phyloP scores from a whole-genome alignment of 352 stramenopile species.

The Aphanomyces cochlioides region DNA sequence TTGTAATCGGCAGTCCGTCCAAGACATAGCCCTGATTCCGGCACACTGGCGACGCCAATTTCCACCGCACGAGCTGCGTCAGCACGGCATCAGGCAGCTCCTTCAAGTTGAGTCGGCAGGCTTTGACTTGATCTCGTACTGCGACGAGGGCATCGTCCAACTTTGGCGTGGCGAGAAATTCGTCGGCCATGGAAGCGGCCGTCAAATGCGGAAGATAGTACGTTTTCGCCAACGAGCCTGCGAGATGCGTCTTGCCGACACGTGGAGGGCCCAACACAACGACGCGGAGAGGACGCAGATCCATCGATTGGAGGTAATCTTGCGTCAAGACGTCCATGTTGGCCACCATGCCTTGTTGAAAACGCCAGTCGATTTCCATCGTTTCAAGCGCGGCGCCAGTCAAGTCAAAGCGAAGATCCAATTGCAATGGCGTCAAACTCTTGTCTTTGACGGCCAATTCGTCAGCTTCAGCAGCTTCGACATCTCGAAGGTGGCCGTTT shows the following conservation, averaged over 20 bases:
- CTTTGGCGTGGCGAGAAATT: slow-evolving; percentile 38
- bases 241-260: slow-evolving; percentile 60
- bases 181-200: slow-evolving; percentile 42
- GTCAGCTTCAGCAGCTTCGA: slow-evolving; percentile 20
- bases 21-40: slow-evolving; percentile 83
- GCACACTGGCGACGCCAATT: slow-evolving; percentile 49
- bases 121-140: slow-evolving; percentile 40
- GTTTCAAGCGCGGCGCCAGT: slow-evolving; percentile 29
- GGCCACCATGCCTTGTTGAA: slow-evolving; percentile 52
- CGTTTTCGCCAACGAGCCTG: slow-evolving; percentile 48
- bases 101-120: slow-evolving; percentile 41
- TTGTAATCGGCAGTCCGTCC: slow-evolving; percentile 53
- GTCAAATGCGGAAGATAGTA: slow-evolving; percentile 74
- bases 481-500: slow-evolving; percentile 10
- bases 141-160: slow-evolving; percentile 30
- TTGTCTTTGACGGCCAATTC: not conserved
- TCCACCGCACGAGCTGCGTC: slow-evolving; percentile 60
- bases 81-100: slow-evolving; percentile 42
- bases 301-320: slow-evolving; percentile 73
- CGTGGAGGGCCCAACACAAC: slow-evolving; percentile 66
- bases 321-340: slow-evolving; percentile 62
- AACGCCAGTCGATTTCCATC: slow-evolving; percentile 47
- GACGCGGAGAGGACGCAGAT: slow-evolving; percentile 64
- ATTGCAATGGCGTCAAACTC: slow-evolving; percentile 52
- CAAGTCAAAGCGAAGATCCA: slow-evolving; percentile 68